phyloP scores from a whole-genome alignment of 2,329 filamentous ascomycete genomes.

The Ophiostoma fasciatum region DNA sequence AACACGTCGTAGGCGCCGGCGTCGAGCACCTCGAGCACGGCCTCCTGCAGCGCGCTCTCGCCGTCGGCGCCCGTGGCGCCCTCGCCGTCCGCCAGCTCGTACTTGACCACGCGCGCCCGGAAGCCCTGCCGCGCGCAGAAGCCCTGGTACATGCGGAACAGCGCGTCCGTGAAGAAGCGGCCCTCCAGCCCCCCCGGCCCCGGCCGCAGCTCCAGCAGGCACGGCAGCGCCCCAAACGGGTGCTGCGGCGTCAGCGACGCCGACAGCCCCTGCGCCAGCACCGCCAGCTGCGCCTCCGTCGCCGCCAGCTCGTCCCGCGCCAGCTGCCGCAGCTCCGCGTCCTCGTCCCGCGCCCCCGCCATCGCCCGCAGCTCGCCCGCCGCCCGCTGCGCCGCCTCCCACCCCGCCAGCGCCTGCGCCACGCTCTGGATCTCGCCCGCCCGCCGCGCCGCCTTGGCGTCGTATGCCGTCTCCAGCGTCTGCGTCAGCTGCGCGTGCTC shows the following conservation, averaged over 20 bases:
- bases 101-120: conserved; percentile 57
- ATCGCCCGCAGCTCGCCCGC: conserved; percentile 38
- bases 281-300: conserved; percentile 45
- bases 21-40: conserved; percentile 67
- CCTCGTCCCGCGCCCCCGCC: conserved; percentile 36
- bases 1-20: conserved; percentile 68
- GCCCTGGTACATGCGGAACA: conserved; percentile 77
- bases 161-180: conserved; percentile 71
- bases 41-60: conserved; percentile 66
- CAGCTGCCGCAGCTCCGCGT: conserved; percentile 60
- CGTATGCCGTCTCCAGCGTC: conserved; percentile 38
- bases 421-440: conserved; percentile 46
- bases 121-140: conserved; percentile 56
- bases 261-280: conserved; percentile 54
- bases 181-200: conserved; percentile 88
- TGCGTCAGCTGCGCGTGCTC: conserved; percentile 42
- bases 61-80: conserved; percentile 37
- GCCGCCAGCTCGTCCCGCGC: conserved; percentile 67
- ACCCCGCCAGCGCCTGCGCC: conserved; percentile 40
- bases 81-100: conserved; percentile 57
- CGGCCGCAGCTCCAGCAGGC: conserved; percentile 80
- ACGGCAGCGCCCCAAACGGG: conserved; percentile 79
- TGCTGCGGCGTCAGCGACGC: conserved; percentile 72
- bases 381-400: conserved; percentile 38
- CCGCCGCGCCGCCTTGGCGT: conserved; percentile 41